phyloP scores from a whole-genome alignment of 2,329 filamentous ascomycete genomes.

The Cordyceps cateniannulata region DNA sequence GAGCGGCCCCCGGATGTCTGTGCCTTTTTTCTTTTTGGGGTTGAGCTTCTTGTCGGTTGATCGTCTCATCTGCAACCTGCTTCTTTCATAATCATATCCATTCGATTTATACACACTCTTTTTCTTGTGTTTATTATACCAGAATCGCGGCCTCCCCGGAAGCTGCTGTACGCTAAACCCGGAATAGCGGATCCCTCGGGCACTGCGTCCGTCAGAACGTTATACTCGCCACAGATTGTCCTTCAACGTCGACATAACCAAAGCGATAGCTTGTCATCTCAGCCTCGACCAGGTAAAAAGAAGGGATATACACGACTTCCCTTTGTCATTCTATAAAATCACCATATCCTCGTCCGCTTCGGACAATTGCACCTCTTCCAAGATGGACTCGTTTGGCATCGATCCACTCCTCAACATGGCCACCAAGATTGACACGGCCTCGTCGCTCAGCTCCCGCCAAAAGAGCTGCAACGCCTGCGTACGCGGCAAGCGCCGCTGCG shows the following conservation, averaged over 20 bases:
- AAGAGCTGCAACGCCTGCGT: slow-evolving; percentile 45
- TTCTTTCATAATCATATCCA: too few relatives aligned
- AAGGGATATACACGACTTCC: neutral
- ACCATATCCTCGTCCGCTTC: neutral
- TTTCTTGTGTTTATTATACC: too few relatives aligned
- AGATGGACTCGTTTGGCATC: slow-evolving; percentile 13
- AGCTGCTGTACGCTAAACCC: too few relatives aligned
- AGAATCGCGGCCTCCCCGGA: too few relatives aligned
- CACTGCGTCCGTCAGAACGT: too few relatives aligned
- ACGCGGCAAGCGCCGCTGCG: slow-evolving; percentile 40
- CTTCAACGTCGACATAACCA: too few relatives aligned
- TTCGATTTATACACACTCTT: too few relatives aligned
- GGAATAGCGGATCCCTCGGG: too few relatives aligned
- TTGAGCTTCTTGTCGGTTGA: neutral
- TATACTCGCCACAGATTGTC: too few relatives aligned
- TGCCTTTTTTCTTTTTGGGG: neutral
- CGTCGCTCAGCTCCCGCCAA: slow-evolving; percentile 37
- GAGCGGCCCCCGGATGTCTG: neutral
- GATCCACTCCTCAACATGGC: slow-evolving; percentile 18
- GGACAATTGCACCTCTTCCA: neutral
- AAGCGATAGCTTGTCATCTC: neutral
- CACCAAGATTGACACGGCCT: slow-evolving; percentile 20
- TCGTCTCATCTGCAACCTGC: too few relatives aligned
- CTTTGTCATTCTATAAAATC: neutral
- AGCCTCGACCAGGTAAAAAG: neutral